A percentile compares a stretch with the other conserved stretches of the same genome.
phyloP scores from a whole-genome alignment of 441 rosid species.

The Theobroma grandiflorum region DNA sequence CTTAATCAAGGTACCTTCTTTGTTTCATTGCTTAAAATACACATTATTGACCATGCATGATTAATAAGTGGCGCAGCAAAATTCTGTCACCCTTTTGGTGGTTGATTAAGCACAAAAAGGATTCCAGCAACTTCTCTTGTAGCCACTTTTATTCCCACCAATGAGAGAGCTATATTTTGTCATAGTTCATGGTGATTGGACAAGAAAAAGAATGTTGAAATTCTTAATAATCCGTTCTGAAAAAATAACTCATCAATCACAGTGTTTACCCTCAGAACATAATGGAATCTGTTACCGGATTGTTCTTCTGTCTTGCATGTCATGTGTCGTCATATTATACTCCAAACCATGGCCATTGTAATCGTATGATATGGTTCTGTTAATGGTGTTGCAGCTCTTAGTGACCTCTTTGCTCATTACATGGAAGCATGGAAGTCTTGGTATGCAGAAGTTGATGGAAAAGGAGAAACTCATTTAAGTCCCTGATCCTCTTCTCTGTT shows the following conservation, averaged over 20 bases:
- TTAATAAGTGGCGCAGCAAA: background rate
- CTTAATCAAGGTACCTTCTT: conserved; percentile 63
- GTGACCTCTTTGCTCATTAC: conserved; percentile 75
- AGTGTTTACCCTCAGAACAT: background rate
- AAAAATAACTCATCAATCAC: background rate
- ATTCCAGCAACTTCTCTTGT: background rate
- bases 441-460: conserved; percentile 59
- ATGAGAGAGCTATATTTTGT: background rate
- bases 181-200: background rate
- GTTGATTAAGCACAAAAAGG: background rate
- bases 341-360: background rate
- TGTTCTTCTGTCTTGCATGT: background rate
- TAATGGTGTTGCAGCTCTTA: conserved; percentile 59
- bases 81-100: background rate
- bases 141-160: background rate
- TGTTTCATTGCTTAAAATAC: background rate
- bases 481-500: conserved; percentile 14
- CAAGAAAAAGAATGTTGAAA: background rate
- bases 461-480: conserved; percentile 40
- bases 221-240: background rate
- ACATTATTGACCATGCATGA: background rate
- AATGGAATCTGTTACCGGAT: background rate
- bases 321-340: background rate
- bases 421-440: conserved; percentile 76
- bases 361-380: conserved; percentile 25